A percentile compares a stretch with the other conserved stretches of the same genome.
Conservation (phyloP, 306 rosid species). For the Begonia masoniana region DNA sequence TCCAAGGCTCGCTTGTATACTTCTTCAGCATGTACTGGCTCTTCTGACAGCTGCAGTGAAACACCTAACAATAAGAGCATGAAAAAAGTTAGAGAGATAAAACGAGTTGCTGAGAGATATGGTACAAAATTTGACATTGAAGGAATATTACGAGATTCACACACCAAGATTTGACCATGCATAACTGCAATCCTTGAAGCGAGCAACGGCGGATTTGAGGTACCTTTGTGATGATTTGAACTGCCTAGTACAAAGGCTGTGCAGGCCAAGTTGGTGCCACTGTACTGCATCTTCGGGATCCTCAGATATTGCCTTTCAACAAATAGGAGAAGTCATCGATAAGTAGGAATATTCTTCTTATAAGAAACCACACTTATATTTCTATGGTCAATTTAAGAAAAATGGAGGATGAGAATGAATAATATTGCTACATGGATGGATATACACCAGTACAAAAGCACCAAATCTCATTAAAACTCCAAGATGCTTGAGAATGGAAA, state of each 20-base stretch:
- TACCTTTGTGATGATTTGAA: slow-evolving; percentile 64
- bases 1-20: slow-evolving; percentile 69
- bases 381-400: no score
- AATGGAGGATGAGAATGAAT: no score
- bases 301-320: slow-evolving; percentile 62
- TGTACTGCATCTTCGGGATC: slow-evolving; percentile 84
- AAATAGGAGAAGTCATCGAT: no score
- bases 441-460: no score
- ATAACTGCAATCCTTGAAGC: slow-evolving; percentile 50
- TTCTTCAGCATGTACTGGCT: slow-evolving; percentile 57
- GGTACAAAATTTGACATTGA: background rate
- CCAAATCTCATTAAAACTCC: no score
- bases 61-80: slow-evolving; percentile 43
- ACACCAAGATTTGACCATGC: slow-evolving; percentile 91
- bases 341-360: slow-evolving; percentile 3
- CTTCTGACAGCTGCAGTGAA: slow-evolving; percentile 72
- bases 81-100: slow-evolving; percentile 1
- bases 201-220: slow-evolving; percentile 75
- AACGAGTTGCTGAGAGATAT: background rate
- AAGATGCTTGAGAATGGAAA: no score
- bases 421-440: no score
- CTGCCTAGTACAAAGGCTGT: slow-evolving; percentile 68
- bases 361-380: slow-evolving; percentile 8
- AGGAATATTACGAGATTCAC: background rate
- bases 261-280: slow-evolving; percentile 96